Conservation (phyloP, 371 early-diverging fungal species). For the Mucor velutinosus region DNA sequence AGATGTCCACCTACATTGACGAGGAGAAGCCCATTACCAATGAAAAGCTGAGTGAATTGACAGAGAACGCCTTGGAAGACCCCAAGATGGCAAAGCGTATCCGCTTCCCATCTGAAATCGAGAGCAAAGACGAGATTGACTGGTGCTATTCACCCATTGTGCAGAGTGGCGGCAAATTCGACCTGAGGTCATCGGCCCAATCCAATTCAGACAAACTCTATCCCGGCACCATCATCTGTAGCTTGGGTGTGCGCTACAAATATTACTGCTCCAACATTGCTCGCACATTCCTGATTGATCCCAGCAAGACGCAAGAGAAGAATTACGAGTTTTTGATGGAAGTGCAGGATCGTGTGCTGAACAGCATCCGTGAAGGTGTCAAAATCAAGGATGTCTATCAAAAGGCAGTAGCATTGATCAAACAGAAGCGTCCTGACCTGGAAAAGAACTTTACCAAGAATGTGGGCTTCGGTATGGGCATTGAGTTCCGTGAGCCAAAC, state of each 20-base stretch:
- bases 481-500: conserved; percentile 90
- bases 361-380: conserved; percentile 78
- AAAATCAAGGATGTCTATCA: conserved; percentile 79
- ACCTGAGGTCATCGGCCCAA: conserved; percentile 80
- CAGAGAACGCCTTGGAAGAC: conserved; percentile 73
- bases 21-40: conserved; percentile 88
- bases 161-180: conserved; percentile 95
- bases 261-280: conserved; percentile 93
- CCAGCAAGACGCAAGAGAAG: conserved; percentile 86
- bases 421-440: conserved; percentile 83
- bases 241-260: conserved; percentile 91
- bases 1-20: conserved; percentile 87
- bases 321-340: conserved; percentile 90
- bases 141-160: conserved; percentile 96
- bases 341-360: conserved; percentile 74
- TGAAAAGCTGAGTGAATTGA: conserved; percentile 78
- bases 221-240: conserved; percentile 89
- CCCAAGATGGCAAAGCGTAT: conserved; percentile 68
- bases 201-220: conserved; percentile 76
- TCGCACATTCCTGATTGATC: conserved; percentile 92
- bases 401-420: conserved; percentile 69
- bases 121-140: conserved; percentile 64
- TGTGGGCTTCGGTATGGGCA: conserved; percentile 93
- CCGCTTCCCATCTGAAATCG: conserved; percentile 68
- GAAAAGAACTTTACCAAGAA: conserved; percentile 80